Conservation (phyloP, 2,329 filamentous ascomycete genomes). For the Neonectria faginata region DNA sequence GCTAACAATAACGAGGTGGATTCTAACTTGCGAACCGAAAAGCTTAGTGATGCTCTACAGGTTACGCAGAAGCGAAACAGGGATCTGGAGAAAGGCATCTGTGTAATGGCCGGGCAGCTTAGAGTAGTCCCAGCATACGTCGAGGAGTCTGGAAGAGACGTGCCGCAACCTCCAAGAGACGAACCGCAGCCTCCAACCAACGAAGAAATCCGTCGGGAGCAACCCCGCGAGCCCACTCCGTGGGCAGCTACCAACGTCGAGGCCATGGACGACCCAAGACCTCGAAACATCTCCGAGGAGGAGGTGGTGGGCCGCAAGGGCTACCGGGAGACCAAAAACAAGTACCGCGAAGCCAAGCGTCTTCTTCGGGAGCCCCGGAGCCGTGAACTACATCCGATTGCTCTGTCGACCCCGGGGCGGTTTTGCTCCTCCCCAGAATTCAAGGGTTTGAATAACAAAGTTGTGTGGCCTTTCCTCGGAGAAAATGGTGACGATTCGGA, state of each 20-base stretch:
- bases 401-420: too few species aligned
- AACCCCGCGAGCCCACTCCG: neutral
- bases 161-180: too few species aligned
- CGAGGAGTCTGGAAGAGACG: too few species aligned
- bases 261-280: neutral
- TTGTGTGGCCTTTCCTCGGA: neutral
- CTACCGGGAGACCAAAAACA: neutral
- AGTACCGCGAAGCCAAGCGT: neutral
- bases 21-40: too few species aligned
- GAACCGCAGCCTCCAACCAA: neutral
- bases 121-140: neutral
- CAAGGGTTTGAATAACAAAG: too few species aligned
- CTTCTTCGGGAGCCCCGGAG: neutral
- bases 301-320: neutral
- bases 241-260: neutral
- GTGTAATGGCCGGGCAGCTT: neutral
- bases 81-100: neutral
- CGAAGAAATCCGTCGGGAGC: neutral
- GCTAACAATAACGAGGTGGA: too few species aligned
- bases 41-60: neutral
- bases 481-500: neutral
- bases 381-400: too few species aligned
- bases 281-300: neutral
- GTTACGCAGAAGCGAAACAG: neutral
- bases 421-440: neutral